Evolutionary conservation across 164 flowering plant species (phyloP).

Genomic region (Annona cherimola): DNA sequence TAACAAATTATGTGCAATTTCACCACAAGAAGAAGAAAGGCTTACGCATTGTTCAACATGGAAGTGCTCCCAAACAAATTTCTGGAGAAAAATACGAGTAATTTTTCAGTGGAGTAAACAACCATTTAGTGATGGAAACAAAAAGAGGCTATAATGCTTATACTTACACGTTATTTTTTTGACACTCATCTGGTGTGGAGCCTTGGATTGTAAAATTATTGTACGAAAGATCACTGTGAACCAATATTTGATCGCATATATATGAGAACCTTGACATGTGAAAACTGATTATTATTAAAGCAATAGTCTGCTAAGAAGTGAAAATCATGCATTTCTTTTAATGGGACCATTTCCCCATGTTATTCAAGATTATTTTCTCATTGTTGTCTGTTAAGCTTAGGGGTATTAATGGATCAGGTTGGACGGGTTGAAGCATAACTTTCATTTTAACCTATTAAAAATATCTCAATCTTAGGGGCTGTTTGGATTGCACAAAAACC

Average conservation of each 20-base stretch:
- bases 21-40: slow-evolving; percentile 4
- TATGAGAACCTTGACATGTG: neutral
- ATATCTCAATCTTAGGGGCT: too few species aligned
- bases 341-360: neutral
- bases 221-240: slow-evolving; percentile 76
- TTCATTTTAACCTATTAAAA: too few species aligned
- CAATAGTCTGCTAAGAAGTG: neutral
- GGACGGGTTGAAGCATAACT: too few species aligned
- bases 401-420: too few species aligned
- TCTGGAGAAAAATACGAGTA: slow-evolving; percentile 13
- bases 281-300: neutral
- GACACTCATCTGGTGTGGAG: slow-evolving; percentile 34
- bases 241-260: slow-evolving; percentile 1
- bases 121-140: neutral
- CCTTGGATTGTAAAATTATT: slow-evolving; percentile 59
- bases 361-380: too few species aligned
- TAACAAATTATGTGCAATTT: neutral
- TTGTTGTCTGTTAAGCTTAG: too few species aligned
- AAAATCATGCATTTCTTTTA: neutral
- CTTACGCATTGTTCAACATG: slow-evolving; percentile 40
- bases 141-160: neutral
- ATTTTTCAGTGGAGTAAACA: neutral
- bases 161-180: slow-evolving; percentile 21
- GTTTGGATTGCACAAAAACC: too few species aligned
- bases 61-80: slow-evolving; percentile 63